Base-by-base conservation (phyloP, 2,329 filamentous ascomycete genomes). In the Tolypocladium nubicola region DNA sequence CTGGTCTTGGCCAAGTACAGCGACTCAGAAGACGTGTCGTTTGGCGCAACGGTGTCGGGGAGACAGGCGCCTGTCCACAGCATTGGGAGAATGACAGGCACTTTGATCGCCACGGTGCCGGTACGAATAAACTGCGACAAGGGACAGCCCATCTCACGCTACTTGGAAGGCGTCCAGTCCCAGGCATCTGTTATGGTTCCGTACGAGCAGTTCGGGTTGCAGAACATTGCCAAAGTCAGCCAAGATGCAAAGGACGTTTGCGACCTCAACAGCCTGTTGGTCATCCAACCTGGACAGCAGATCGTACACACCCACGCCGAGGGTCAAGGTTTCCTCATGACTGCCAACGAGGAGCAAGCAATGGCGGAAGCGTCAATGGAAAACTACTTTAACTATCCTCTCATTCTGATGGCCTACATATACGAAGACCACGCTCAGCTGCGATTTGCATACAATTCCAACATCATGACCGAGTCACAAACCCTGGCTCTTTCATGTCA, bases 191-290 rank as follows among this genome's bases (percentile, higher is more conserved):
- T 11, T 3, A 43, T 43, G 41, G 41, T 43, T 8, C 41, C 41
- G 7, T 43, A 43, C 6, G 41, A 43, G 41, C 41, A 66, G 38
- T 60, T 52, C 23, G 63, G 64, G 21, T 50, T 65, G n/a, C 60
- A 61, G n/a, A 62, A 62, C 30, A 65, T 67, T 41, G 50, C 58
- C 16, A 61, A 59, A 23, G 6, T 65, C 1, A 56, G 59, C 26
- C 35, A 45, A 1, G 58, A 62, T 11, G 60, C 60, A 4, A 57
- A 56, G 16, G 55, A 59, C 4, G 64, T 61, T 4, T 66, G 64
- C 52, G 59, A 65, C 10, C 69, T 70, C 30, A 60, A 61, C n/a
- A 68, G 60, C 5, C 45, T 69, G 4, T 55, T 70, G 4, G 64
- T 67, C 10, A 60, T 70, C 30, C 67, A 67, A 13, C 62, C 64